Percentiles rank a stretch among this genome's conserved stretches.
Evolutionary conservation across 495 filamentous ascomycete genomes (phyloP).

Genomic region (Wilcoxina mikolae): DNA sequence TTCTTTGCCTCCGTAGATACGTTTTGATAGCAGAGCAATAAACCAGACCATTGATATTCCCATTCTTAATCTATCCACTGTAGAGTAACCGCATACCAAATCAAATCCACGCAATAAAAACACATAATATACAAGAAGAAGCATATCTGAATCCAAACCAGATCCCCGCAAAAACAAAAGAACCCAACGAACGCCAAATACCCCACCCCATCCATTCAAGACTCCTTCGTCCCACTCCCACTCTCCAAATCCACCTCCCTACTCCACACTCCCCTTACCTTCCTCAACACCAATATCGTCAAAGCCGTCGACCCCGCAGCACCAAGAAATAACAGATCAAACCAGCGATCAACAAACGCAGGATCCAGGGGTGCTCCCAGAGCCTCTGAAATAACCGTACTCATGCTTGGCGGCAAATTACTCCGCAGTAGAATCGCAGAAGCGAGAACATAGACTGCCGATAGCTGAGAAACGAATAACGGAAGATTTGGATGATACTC

Average conservation of each 20-base stretch:
- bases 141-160: too few relatives aligned
- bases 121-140: too few relatives aligned
- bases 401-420: conserved; percentile 56
- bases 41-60: too few relatives aligned
- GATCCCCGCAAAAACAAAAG: too few relatives aligned
- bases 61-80: too few relatives aligned
- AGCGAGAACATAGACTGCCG: conserved; percentile 64
- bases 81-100: too few relatives aligned
- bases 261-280: conserved; percentile 34
- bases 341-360: conserved; percentile 69
- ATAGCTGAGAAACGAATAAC: conserved; percentile 57
- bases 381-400: conserved; percentile 55
- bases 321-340: conserved; percentile 63
- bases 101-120: too few relatives aligned
- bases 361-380: conserved; percentile 52
- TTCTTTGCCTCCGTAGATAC: too few relatives aligned
- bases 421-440: conserved; percentile 56
- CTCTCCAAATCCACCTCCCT: conserved; percentile 48
- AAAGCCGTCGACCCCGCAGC: conserved; percentile 45
- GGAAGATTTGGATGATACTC: conserved; percentile 48
- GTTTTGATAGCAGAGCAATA: too few relatives aligned
- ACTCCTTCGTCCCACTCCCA: conserved; percentile 25
- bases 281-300: conserved; percentile 54
- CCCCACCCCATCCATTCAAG: not conserved
- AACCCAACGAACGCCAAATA: too few relatives aligned